Evolutionary conservation across 768 basidiomycete genomes (phyloP).

Genomic region (Pisolithus albus): DNA sequence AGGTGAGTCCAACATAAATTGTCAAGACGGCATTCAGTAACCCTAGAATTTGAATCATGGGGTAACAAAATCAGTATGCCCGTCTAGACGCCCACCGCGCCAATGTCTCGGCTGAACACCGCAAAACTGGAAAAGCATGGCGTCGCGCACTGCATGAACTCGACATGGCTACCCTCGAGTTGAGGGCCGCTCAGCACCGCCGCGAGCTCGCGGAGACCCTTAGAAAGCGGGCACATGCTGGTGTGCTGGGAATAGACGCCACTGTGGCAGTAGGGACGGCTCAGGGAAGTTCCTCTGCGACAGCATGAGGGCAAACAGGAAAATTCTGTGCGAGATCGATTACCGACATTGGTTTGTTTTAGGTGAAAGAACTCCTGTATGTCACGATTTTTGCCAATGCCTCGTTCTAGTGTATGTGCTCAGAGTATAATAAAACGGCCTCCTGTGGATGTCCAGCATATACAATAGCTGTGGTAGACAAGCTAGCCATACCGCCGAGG

Average conservation of each 20-base stretch:
- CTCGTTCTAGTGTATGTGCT: too few species aligned
- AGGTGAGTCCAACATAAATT: constrained; percentile 14
- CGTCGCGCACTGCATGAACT: constrained; percentile 55
- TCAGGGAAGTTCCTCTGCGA: background rate
- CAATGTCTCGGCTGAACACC: constrained; percentile 34
- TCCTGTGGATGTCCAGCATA: too few species aligned
- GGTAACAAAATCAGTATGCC: constrained; percentile 16
- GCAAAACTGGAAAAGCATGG: constrained; percentile 32
- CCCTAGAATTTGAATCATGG: too few species aligned
- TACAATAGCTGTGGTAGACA: too few species aligned
- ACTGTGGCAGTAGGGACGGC: constrained; percentile 15
- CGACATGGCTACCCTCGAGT: constrained; percentile 52
- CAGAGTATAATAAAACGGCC: too few species aligned
- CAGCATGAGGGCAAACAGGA: too few species aligned
- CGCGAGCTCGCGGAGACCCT: constrained; percentile 52
- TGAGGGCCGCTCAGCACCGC: constrained; percentile 51
- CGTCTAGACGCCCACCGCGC: constrained; percentile 35
- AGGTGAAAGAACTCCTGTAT: too few species aligned
- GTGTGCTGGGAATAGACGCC: constrained; percentile 54
- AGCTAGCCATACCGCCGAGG: constrained; percentile 8
- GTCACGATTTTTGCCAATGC: too few species aligned
- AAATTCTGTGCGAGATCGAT: too few species aligned
- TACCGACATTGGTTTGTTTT: too few species aligned
- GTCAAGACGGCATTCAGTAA: background rate
- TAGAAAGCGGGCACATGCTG: constrained; percentile 54